Evolutionary conservation across 345 rosid genomes (phyloP).

Genomic region (Punica granatum): DNA sequence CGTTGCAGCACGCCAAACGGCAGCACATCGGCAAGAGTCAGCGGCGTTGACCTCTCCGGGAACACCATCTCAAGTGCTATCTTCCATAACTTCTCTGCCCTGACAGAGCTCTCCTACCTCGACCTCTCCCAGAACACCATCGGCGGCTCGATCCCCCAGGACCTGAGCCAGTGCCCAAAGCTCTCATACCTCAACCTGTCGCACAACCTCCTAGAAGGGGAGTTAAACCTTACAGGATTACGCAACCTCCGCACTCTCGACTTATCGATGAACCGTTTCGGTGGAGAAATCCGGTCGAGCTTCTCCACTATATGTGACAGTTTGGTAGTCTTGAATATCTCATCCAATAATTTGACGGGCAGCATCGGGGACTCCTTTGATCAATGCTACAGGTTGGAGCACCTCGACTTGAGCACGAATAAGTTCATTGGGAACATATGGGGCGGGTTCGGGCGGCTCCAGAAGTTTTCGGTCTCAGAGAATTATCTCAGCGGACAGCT

Average conservation of each 20-base stretch:
- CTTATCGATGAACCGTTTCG: conserved; percentile 51
- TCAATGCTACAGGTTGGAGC: conserved; percentile 44
- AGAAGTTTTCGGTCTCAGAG: conserved; percentile 46
- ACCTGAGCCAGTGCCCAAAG: conserved; percentile 50
- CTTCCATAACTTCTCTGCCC: conserved; percentile 52
- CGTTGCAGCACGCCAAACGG: conserved; percentile 39
- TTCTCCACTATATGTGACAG: conserved; percentile 49
- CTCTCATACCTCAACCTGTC: conserved; percentile 64
- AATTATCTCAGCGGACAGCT: conserved; percentile 42
- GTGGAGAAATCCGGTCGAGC: conserved; percentile 33
- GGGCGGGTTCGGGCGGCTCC: conserved; percentile 45
- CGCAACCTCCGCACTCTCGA: conserved; percentile 51
- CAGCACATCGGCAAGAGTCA: conserved; percentile 40
- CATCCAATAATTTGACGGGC: conserved; percentile 57
- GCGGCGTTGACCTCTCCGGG: conserved; percentile 44
- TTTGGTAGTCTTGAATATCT: conserved; percentile 58
- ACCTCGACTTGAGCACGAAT: conserved; percentile 71
- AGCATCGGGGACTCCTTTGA: conserved; percentile 42
- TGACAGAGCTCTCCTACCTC: conserved; percentile 52
- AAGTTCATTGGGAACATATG: conserved; percentile 48
- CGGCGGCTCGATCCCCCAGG: conserved; percentile 42
- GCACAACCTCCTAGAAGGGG: conserved; percentile 53
- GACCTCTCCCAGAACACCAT: conserved; percentile 68
- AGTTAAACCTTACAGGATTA: conserved; percentile 46
- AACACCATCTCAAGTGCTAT: conserved; percentile 39